Percentiles rank a stretch among this genome's conserved stretches.
phyloP scores from a whole-genome alignment of 306 rosid genomes.

The Potentilla sterilis region DNA sequence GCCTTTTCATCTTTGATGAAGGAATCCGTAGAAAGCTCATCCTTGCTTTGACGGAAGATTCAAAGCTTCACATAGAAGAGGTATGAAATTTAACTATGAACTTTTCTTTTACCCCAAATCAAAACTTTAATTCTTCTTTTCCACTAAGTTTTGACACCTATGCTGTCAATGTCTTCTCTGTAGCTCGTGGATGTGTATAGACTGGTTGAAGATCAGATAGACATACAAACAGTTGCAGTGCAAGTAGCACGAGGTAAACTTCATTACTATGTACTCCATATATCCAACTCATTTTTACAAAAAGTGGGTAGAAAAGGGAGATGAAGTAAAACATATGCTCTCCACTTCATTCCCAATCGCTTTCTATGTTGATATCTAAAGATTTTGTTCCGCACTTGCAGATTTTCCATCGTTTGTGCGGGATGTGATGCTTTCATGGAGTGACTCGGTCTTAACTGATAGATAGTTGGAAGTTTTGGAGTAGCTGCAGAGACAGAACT shows the following conservation, averaged over 20 bases:
- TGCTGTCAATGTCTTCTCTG: constrained; percentile 30
- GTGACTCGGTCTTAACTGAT: constrained; percentile 63
- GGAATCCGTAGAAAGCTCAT: constrained; percentile 89
- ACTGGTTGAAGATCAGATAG: constrained; percentile 85
- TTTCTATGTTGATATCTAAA: constrained; percentile 15
- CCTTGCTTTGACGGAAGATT: constrained; percentile 96
- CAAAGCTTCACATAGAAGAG: constrained; percentile 95
- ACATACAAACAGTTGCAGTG: constrained; percentile 70
- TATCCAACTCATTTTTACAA: constrained; percentile 1
- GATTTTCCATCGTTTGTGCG: constrained; percentile 73
- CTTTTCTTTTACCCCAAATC: neutral
- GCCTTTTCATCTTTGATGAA: constrained; percentile 80
- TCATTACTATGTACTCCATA: neutral
- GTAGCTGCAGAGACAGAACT: constrained; percentile 28
- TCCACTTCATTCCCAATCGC: neutral
- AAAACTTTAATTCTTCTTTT: neutral
- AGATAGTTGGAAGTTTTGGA: constrained; percentile 43
- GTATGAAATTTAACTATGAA: constrained; percentile 34
- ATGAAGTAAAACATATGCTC: neutral
- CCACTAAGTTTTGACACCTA: constrained; percentile 1
- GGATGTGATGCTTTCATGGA: constrained; percentile 92
- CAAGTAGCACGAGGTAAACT: constrained; percentile 85
- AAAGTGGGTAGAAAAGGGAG: neutral
- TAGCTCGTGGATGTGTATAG: constrained; percentile 95
- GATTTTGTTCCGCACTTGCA: constrained; percentile 23